Evolutionary conservation across 225 moss, liverwort and hornwort species (phyloP).

Genomic region (Takakia lepidozioides): DNA sequence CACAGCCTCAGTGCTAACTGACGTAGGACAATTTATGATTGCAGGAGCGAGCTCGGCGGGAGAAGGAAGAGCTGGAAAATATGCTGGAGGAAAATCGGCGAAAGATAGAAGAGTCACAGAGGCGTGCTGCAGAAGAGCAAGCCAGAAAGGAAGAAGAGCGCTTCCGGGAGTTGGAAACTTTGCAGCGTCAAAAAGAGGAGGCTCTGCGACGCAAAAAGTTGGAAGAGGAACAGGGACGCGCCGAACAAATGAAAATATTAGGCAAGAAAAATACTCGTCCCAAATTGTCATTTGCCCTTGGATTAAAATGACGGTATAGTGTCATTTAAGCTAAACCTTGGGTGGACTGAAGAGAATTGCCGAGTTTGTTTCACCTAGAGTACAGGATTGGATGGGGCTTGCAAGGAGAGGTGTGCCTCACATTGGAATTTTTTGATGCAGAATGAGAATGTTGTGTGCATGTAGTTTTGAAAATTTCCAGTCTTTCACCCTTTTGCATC

Average conservation of each 20-base stretch:
- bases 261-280: constrained; percentile 98
- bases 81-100: constrained; percentile 86
- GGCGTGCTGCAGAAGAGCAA: constrained; percentile 91
- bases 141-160: constrained; percentile 96
- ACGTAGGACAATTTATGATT: constrained; percentile 2
- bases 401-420: too few relatives aligned
- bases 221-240: constrained; percentile 84
- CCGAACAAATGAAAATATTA: constrained; percentile 95
- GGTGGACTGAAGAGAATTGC: too few relatives aligned
- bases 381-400: too few relatives aligned
- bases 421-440: too few relatives aligned
- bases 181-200: constrained; percentile 92
- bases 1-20: too few relatives aligned
- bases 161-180: constrained; percentile 84
- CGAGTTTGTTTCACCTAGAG: too few relatives aligned
- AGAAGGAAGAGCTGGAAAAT: constrained; percentile 89
- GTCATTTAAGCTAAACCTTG: too few relatives aligned
- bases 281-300: constrained; percentile 90
- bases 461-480: too few relatives aligned
- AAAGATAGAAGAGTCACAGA: constrained; percentile 94
- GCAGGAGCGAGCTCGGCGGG: constrained; percentile 74
- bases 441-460: too few relatives aligned
- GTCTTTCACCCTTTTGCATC: too few relatives aligned
- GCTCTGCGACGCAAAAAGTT: constrained; percentile 59
- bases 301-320: constrained; percentile 56